Percentiles rank a stretch among this genome's conserved stretches.
phyloP scores from a whole-genome alignment of 352 stramenopile species.

The Globisporangium solare region DNA sequence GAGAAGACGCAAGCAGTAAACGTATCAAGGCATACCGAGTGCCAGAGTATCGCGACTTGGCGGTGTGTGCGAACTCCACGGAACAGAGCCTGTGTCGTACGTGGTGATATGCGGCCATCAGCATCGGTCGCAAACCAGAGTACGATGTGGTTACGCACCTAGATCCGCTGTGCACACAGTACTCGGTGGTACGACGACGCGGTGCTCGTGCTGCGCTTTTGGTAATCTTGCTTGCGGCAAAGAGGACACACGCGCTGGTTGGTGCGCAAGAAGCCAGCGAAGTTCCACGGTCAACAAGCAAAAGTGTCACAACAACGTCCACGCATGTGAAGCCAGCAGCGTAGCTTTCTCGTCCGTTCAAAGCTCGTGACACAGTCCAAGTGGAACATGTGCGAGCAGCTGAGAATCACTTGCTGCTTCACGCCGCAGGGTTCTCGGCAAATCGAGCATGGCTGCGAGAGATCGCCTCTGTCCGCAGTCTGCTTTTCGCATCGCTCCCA shows the following conservation, averaged over 20 bases:
- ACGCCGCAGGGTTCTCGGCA: conserved; percentile 71
- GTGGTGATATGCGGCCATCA: not conserved
- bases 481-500: conserved; percentile 72
- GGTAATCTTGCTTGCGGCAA: conserved; percentile 80
- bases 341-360: conserved; percentile 28
- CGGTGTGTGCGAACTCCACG: not conserved
- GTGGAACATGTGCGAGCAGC: conserved; percentile 87
- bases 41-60: conserved; percentile 10
- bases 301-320: not conserved
- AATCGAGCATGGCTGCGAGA: conserved; percentile 71
- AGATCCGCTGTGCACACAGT: conserved; percentile 45
- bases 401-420: conserved; percentile 78
- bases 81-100: not conserved
- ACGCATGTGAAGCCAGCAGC: not conserved
- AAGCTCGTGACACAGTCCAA: conserved; percentile 78
- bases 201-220: conserved; percentile 58
- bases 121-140: not conserved
- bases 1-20: not conserved
- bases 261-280: conserved; percentile 58
- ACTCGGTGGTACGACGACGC: conserved; percentile 48
- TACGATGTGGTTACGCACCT: conserved; percentile 25
- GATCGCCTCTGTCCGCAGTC: conserved; percentile 57
- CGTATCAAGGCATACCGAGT: conserved; percentile 9
- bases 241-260: conserved; percentile 78
- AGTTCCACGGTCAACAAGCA: not conserved